Percentiles rank a stretch among this genome's conserved stretches.
phyloP scores from a whole-genome alignment of 2,329 filamentous ascomycete species.

The Alternaria angustiovoidea region DNA sequence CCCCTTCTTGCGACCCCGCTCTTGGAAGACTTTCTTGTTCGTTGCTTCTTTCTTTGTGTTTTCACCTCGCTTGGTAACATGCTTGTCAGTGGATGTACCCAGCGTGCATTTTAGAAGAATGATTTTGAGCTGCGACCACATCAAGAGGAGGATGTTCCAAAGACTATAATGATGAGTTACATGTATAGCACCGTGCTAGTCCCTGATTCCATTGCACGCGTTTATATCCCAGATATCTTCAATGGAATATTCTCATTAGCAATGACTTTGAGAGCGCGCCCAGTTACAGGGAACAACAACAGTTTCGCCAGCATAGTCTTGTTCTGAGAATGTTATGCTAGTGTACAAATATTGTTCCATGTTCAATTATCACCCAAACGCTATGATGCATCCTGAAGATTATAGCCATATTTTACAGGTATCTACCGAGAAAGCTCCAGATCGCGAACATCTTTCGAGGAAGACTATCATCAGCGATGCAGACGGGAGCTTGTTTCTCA shows the following conservation, averaged over 20 bases:
- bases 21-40: neutral
- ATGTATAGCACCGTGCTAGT: neutral
- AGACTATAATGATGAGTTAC: neutral
- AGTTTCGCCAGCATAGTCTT: too few relatives aligned
- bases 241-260: neutral
- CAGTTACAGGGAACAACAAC: too few relatives aligned
- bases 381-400: too few relatives aligned
- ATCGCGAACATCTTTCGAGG: too few relatives aligned
- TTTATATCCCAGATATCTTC: neutral
- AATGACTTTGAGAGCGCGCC: neutral
- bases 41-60: neutral
- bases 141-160: neutral
- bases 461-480: too few relatives aligned
- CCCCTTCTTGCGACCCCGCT: slow-evolving; percentile 24
- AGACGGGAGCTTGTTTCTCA: too few relatives aligned
- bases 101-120: neutral
- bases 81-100: neutral
- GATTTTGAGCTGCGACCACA: neutral
- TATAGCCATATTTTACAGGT: too few relatives aligned
- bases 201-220: neutral
- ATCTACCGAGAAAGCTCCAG: too few relatives aligned
- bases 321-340: too few relatives aligned
- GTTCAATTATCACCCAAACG: too few relatives aligned
- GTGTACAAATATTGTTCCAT: too few relatives aligned
- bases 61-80: neutral